Conservation (phyloP, 2,329 filamentous ascomycete species). For the Paecilomyces sp. region DNA sequence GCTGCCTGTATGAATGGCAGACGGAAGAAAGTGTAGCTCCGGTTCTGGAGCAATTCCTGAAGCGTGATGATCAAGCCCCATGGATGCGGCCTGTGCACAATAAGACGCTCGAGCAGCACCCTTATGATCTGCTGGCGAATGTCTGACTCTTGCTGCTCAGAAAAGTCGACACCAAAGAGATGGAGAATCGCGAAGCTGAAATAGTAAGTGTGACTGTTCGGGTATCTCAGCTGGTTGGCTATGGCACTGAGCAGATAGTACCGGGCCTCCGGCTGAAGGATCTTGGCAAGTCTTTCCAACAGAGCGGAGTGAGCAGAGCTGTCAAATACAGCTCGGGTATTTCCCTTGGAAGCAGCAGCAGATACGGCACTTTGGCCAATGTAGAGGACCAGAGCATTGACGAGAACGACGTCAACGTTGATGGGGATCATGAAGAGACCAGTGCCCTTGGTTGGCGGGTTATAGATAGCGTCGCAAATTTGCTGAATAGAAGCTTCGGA, state of each 20-base stretch:
- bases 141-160: conserved; percentile 64
- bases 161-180: conserved; percentile 69
- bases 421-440: conserved; percentile 61
- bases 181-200: conserved; percentile 81
- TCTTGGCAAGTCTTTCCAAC: conserved; percentile 68
- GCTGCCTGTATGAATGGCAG: conserved; percentile 84
- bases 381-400: conserved; percentile 79
- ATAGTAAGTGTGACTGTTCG: conserved; percentile 84
- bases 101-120: conserved; percentile 77
- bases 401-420: conserved; percentile 60
- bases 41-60: conserved; percentile 84
- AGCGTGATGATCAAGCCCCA: conserved; percentile 90
- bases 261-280: conserved; percentile 67
- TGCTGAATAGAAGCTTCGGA: conserved; percentile 65
- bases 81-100: conserved; percentile 86
- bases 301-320: conserved; percentile 62
- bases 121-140: conserved; percentile 88
- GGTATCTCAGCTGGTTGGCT: conserved; percentile 84
- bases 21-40: conserved; percentile 85
- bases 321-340: conserved; percentile 53
- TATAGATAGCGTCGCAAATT: conserved; percentile 66
- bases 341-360: conserved; percentile 51
- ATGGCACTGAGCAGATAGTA: conserved; percentile 82
- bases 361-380: conserved; percentile 67
- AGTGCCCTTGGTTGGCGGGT: conserved; percentile 50